phyloP scores from a whole-genome alignment of 2,329 filamentous ascomycete species.

The Fusarium austroafricanum region DNA sequence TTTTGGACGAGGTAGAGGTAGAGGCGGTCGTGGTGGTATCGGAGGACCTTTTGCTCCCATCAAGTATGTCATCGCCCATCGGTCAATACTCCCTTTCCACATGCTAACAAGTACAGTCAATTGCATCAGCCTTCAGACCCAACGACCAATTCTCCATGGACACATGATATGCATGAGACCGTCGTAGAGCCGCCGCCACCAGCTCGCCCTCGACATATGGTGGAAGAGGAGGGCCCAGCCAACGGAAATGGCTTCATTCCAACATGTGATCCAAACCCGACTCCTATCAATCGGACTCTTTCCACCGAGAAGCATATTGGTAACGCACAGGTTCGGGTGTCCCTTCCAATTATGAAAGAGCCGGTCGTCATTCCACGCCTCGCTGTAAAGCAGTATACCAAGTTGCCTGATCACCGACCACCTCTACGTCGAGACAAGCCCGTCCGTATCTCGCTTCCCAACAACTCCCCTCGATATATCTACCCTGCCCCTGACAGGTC shows the following conservation, averaged over 20 bases:
- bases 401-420: constrained; percentile 92
- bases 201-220: constrained; percentile 57
- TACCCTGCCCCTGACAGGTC: constrained; percentile 91
- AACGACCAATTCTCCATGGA: constrained; percentile 81
- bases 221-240: constrained; percentile 62
- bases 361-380: constrained; percentile 79
- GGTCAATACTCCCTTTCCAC: constrained; percentile 2
- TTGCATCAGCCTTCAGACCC: constrained; percentile 65
- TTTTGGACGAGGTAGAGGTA: constrained; percentile 74
- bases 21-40: constrained; percentile 69
- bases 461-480: constrained; percentile 84
- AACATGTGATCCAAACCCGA: constrained; percentile 68
- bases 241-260: constrained; percentile 67
- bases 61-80: constrained; percentile 64
- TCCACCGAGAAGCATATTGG: constrained; percentile 87
- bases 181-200: constrained; percentile 60
- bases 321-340: constrained; percentile 86
- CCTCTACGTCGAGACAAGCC: constrained; percentile 96
- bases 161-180: constrained; percentile 92
- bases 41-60: constrained; percentile 69
- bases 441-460: constrained; percentile 89
- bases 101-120: constrained; percentile 50
- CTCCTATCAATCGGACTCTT: constrained; percentile 79
- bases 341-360: constrained; percentile 78
- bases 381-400: constrained; percentile 89